Base-by-base conservation (phyloP, 2,329 filamentous ascomycete genomes). In the Talaromyces sp. region DNA sequence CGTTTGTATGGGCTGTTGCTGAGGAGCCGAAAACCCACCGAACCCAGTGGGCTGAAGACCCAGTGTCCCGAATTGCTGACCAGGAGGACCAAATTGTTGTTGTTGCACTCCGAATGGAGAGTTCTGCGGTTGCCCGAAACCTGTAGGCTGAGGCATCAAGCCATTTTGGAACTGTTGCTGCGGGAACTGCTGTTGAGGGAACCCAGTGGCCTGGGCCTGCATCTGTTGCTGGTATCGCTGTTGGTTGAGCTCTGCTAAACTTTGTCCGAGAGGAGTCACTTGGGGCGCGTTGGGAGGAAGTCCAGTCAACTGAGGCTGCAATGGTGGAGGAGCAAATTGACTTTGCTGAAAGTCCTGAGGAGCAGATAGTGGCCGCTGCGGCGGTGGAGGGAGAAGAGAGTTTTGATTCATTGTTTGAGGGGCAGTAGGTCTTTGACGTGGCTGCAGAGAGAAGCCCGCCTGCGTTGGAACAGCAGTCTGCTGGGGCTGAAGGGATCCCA, bases 221-320 rank as follows among this genome's bases (percentile, higher is more conserved):
- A 83, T 78, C 68, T 85, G 86, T 68, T 87, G 86, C 72, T 89
- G 88, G 65, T 88, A 74, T 56, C 87, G 84, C 65, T 85, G 83
- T 70, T 90, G 88, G 62, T 79, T 86, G 52, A 95, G 79, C 53
- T 94, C 91, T 68, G 87, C 84, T 67, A 96, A 73, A 73, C 88
- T 94, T 74, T 94, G 90, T 12, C 92, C 91, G 3, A 86, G 84
- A 33, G 89, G 85, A 31, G 90, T 89, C 61, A 91, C 81, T 65
- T 87, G 87, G 14, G 73, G 73, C 3, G 69, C 70, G 10, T 79
- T 79, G 70, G 86, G 85, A 65, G 85, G 83, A 59, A 83, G 68
- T 8, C 94, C 92, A 5, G 95, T 97, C 75, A 93, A 85, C 72
- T 97, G 94, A 58, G 92, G 87, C 72, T 93, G 89, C 67, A 97